Base-by-base conservation (phyloP, 2,329 filamentous ascomycete genomes). In the Cercospora sesami region DNA sequence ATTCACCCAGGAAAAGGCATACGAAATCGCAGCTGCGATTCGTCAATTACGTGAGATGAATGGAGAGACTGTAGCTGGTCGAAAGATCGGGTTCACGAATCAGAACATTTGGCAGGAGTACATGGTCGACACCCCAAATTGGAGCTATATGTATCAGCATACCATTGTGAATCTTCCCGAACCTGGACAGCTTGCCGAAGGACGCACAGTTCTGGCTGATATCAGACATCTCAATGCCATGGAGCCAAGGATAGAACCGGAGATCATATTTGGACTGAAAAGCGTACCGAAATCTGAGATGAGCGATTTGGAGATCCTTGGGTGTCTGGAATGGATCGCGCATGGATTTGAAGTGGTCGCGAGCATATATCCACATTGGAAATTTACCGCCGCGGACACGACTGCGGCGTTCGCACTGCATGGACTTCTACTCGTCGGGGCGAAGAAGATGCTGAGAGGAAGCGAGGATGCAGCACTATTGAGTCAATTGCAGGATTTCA, bases 21-120 rank as follows among this genome's bases (percentile, higher is more conserved):
- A 73, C 28, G 68, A 71, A 14, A 68, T 73, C 26, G 68, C 71
- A 18, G 70, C 70, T 21, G 71, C 71, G 6, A 72, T 73, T 39
- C 67, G 67, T 48, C 69, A 72, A 48, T 64, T 73, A n/a, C 68
- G 71, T 6, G 70, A 73, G 42, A 73, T 72, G 70, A 73, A 73
- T 48, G 71, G 71, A 16, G 71, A 73, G 51, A 45, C 71, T 16
- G 67, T 69, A 4, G 68, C 68, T 10, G 71, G 71, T 10, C 65
- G 71, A 4, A 73, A 72, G 23, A 67, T 73, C 23, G 71, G 71
- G 26, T 73, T 73, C 51, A 69, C 70, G 23, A 73, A 73, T 45
- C 62, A 63, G 48, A 64, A 64, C 5, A 65, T 72, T 16, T 71
- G 70, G 71, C 67, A 63, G n/a, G 65, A 73, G 28, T 72, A 73